Conservation (phyloP, 352 stramenopile genomes). For the Thraustochytrium sp. region DNA sequence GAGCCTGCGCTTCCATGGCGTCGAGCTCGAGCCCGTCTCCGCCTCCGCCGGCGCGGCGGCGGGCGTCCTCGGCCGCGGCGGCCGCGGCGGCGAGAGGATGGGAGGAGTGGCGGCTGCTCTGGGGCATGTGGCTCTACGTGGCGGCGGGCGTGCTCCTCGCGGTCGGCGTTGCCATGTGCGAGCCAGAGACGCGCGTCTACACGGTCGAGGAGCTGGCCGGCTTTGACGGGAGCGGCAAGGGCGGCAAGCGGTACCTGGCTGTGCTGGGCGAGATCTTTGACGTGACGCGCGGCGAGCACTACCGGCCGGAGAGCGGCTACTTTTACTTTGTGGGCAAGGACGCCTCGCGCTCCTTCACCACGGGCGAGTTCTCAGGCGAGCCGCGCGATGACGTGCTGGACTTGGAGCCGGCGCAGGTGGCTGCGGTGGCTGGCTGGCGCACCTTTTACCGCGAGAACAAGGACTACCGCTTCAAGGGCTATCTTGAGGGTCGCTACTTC, state of each 20-base stretch:
- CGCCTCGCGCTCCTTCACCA: not conserved
- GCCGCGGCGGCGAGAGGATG: too few species aligned
- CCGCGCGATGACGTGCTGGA: not conserved
- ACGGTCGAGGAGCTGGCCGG: not conserved
- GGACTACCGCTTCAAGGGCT: not conserved
- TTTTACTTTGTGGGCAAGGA: conserved; percentile 27
- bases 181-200: not conserved
- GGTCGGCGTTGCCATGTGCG: not conserved
- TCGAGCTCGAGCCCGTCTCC: too few species aligned
- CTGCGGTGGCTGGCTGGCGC: not conserved
- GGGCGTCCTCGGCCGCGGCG: too few species aligned
- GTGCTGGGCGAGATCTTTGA: conserved; percentile 10
- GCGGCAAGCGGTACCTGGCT: not conserved
- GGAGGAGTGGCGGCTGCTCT: not conserved
- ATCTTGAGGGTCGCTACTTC: not conserved
- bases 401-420: not conserved
- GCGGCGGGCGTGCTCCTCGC: not conserved
- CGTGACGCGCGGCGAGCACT: not conserved
- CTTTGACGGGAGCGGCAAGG: not conserved
- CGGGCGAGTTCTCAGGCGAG: not conserved
- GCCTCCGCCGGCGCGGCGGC: too few species aligned
- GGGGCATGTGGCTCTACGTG: not conserved
- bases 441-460: conserved; percentile 10
- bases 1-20: too few species aligned
- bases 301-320: not conserved